These are phyloP conservation scores for Thymus quinquecostatus DNA, from an alignment of 257 asterid genomes.

Conservation along the genomic window DNA sequence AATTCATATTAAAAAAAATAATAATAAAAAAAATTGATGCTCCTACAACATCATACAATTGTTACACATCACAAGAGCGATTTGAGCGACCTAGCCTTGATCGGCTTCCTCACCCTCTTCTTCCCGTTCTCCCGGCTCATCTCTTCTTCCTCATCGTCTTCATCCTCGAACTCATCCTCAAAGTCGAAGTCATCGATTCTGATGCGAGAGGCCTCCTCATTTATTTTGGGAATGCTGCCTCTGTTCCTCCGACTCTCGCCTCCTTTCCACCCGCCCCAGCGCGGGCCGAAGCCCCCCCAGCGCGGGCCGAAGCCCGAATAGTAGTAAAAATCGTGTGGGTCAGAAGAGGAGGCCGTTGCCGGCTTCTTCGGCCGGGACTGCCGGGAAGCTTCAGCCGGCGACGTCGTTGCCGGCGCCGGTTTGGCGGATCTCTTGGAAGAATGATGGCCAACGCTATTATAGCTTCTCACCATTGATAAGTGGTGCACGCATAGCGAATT, in stretches of 20 bases:
- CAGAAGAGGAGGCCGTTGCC: slow-evolving; percentile 33
- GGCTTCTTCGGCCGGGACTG: slow-evolving; percentile 43
- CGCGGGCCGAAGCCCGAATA: slow-evolving; percentile 83
- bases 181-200: slow-evolving; percentile 31
- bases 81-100: slow-evolving; percentile 73
- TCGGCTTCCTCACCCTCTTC: slow-evolving; percentile 62
- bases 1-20: not conserved
- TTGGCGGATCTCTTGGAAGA: slow-evolving; percentile 32
- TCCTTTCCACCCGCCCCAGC: slow-evolving; percentile 62
- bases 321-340: slow-evolving; percentile 60
- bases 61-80: slow-evolving; percentile 62
- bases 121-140: slow-evolving; percentile 21
- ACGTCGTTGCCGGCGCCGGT: not conserved
- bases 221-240: not conserved
- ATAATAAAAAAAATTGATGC: not conserved
- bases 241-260: not conserved
- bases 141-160: slow-evolving; percentile 31
- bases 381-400: slow-evolving; percentile 23
- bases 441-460: slow-evolving; percentile 23
- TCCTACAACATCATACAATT: slow-evolving; percentile 17
- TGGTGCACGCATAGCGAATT: slow-evolving; percentile 58
- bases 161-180: slow-evolving; percentile 42
- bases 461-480: slow-evolving; percentile 32
- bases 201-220: slow-evolving; percentile 2
- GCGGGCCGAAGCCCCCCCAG: no score